Evolutionary conservation across 371 early-diverging fungal genomes (phyloP).

Genomic region (Lichtheimia hyalospora): DNA sequence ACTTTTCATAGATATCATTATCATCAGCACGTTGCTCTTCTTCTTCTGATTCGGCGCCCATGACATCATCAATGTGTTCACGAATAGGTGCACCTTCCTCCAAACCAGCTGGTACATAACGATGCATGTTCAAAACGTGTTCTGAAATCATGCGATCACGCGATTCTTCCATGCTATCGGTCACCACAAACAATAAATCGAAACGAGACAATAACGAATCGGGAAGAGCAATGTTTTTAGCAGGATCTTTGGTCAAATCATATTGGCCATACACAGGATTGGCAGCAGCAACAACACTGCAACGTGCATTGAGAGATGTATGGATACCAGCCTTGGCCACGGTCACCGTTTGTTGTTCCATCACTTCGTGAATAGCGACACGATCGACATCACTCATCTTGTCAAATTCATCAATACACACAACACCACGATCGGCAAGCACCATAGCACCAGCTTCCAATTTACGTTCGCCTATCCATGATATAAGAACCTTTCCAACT

Average conservation of each 20-base stretch:
- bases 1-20: slow-evolving; percentile 77
- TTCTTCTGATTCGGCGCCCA: slow-evolving; percentile 53
- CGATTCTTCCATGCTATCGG: slow-evolving; percentile 86
- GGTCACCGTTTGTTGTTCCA: slow-evolving; percentile 99
- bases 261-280: slow-evolving; percentile 98
- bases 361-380: slow-evolving; percentile 99
- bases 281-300: slow-evolving; percentile 98
- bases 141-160: slow-evolving; percentile 87
- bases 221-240: slow-evolving; percentile 98
- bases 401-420: slow-evolving; percentile 99
- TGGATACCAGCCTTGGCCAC: slow-evolving; percentile 99
- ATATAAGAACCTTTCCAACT: neutral
- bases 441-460: slow-evolving; percentile 99
- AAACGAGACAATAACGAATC: slow-evolving; percentile 98
- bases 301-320: slow-evolving; percentile 98
- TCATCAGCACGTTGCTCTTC: slow-evolving; percentile 48
- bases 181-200: slow-evolving; percentile 97
- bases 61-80: slow-evolving; percentile 58
- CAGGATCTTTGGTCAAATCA: slow-evolving; percentile 77
- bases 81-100: slow-evolving; percentile 82
- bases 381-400: slow-evolving; percentile 99
- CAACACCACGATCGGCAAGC: slow-evolving; percentile 97
- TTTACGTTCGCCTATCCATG: slow-evolving; percentile 68
- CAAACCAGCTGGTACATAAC: slow-evolving; percentile 82
- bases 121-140: slow-evolving; percentile 93